These are phyloP conservation scores for Lentinula sp. DNA, from an alignment of 768 basidiomycete genomes.

Conservation along the genomic window DNA sequence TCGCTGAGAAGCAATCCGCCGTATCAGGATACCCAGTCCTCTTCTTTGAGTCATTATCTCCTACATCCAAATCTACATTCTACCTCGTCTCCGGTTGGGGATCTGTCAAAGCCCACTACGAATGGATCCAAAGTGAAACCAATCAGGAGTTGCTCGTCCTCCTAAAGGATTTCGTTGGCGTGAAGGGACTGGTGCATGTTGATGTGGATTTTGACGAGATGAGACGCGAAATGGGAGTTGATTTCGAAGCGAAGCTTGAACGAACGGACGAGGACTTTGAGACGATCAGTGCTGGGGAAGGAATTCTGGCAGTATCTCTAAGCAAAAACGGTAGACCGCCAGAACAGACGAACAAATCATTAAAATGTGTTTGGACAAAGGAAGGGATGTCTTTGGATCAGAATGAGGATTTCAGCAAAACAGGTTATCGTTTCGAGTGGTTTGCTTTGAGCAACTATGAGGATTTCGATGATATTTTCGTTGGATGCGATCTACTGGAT, in stretches of 20 bases:
- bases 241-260: background rate
- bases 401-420: background rate
- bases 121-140: constrained; percentile 33
- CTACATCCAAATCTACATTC: constrained; percentile 16
- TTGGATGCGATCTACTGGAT: too few species aligned
- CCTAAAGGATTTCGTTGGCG: constrained; percentile 22
- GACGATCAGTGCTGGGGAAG: background rate
- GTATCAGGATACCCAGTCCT: constrained; percentile 35
- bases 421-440: background rate
- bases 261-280: background rate
- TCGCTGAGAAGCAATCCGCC: constrained; percentile 29
- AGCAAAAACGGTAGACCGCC: background rate
- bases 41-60: constrained; percentile 22
- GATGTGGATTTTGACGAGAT: constrained; percentile 30
- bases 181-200: constrained; percentile 31
- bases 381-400: background rate
- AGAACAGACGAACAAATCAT: background rate
- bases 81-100: constrained; percentile 41
- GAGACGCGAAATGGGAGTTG: background rate
- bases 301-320: background rate
- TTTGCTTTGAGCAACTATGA: background rate
- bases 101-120: constrained; percentile 30
- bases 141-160: constrained; percentile 30
- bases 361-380: background rate
- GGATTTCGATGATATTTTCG: background rate